These are phyloP conservation scores for Cymbopogon flexuosus DNA, from an alignment of 202 grass and related monocot species.

Conservation along the genomic window DNA sequence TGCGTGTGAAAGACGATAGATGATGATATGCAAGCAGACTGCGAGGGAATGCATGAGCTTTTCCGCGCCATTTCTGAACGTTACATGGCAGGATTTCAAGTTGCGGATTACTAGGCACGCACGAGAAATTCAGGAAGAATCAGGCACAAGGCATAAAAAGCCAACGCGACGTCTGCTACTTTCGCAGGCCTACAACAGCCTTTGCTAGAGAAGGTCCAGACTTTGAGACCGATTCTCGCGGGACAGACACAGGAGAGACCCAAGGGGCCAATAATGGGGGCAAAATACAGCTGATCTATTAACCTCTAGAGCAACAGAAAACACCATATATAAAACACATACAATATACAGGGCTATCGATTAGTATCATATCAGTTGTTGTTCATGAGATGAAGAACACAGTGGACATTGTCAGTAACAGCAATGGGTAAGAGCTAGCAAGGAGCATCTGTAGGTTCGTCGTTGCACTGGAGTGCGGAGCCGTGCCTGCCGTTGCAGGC, in stretches of 20 bases:
- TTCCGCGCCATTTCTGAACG: too few relatives aligned
- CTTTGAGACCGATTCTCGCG: not conserved
- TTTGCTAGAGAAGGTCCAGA: not conserved
- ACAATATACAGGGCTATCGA: conserved; percentile 64
- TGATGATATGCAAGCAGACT: not conserved
- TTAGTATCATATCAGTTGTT: conserved; percentile 10
- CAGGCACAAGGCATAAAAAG: too few relatives aligned
- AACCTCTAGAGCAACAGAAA: not conserved
- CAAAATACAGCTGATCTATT: conserved; percentile 13
- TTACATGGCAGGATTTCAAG: not conserved
- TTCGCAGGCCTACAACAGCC: not conserved
- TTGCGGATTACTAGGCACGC: not conserved
- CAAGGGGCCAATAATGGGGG: not conserved
- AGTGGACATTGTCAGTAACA: conserved; percentile 42
- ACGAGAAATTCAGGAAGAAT: not conserved
- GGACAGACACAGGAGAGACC: not conserved
- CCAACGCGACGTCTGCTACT: not conserved
- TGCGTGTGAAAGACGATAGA: not conserved
- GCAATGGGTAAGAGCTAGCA: conserved; percentile 22
- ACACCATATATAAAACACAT: conserved; percentile 24
- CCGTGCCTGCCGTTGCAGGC: conserved; percentile 52
- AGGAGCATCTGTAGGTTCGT: conserved; percentile 19
- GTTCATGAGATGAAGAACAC: conserved; percentile 62
- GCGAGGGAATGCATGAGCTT: not conserved
- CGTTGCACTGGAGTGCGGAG: conserved; percentile 37